Base-by-base conservation (phyloP, 139 green algal genomes). In the Parachlorella kessleri region DNA sequence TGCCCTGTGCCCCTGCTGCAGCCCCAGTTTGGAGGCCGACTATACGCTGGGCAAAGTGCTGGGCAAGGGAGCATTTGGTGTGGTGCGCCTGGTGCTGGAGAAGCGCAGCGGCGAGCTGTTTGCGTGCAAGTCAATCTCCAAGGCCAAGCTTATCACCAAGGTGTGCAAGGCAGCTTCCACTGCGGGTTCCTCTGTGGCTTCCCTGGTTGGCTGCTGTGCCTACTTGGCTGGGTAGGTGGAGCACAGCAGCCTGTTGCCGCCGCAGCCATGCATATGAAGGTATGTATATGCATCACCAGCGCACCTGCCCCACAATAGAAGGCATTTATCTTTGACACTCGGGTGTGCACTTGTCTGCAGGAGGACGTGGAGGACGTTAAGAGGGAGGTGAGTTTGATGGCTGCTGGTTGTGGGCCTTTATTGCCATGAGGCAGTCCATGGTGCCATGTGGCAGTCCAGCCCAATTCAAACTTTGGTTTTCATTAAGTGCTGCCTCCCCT, bases 281-380 rank as follows among this genome's bases (percentile, higher is more conserved):
- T n/a, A n/a, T n/a, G n/a, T n/a, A n/a, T n/a, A n/a, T n/a, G n/a
- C n/a, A n/a, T n/a, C n/a, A n/a, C n/a, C n/a, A n/a, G n/a, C n/a
- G n/a, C n/a, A n/a, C n/a, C n/a, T n/a, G n/a, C n/a, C n/a, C n/a
- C n/a, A n/a, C n/a, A n/a, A n/a, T n/a, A n/a, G n/a, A n/a, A n/a
- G n/a, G n/a, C n/a, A n/a, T n/a, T n/a, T n/a, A n/a, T n/a, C n/a
- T n/a, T n/a, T n/a, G n/a, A n/a, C n/a, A n/a, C 18, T 59, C 48
- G 48, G 48, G 18, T 59, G 48, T 10, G 10, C 10, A 59, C 10
- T 18, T 59, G 48, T 59, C 10, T 59, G 66, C 55, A 84, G 28
- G 94, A 98, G 68, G 96, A 99, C 80, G 88, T 98, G 32, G 93
- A 98, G 48, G 96, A 99, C 76, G 93, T 99, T 54, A 74, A 90